Evolutionary conservation across 1,139 yeast species (phyloP), one percentile per base, ranked within the genome.

Genomic region (Suhomyces anneliseae): DNA sequence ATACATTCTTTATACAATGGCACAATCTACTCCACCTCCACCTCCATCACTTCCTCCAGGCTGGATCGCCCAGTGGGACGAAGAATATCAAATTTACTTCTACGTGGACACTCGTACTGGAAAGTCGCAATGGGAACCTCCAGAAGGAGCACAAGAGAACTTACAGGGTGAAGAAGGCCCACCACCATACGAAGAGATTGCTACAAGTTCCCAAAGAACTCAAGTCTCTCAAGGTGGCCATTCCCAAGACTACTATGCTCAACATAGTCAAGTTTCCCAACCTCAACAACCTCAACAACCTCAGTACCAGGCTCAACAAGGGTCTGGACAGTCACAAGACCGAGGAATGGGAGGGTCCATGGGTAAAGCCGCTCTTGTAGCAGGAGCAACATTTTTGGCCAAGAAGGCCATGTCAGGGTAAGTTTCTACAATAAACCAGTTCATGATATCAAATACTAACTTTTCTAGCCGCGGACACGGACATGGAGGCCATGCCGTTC

Each of bases 41-140:
- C 49, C 50, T 8, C 58, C 62, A 6, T 41, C 46, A 24, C 46
- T 64, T 32, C 70, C 70, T 6, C 50, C 51, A 5, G 70, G 68
- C 7, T 66, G 70, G 70, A 47, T 54, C 2, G 69, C 69, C 8
- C 60, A 60, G 44, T 66, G 65, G 65, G 69, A 66, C 43, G 62
- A 61, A 35, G 64, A 62, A 44, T 62, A 61, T 49, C 44, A 60
- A 42, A 46, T 53, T 34, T 65, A 54, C 46, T 66, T 55, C 49
- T 65, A 49, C 41, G 62, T 65, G 35, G 59, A 66, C 47, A 52
- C 54, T 19, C 40, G 43, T 15, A 62, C 66, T 4, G 63, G 65
- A 2, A 45, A 56, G 41, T 57, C 68, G 2, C 69, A 64, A 42
- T 66, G 67, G 62, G 56, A 53, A 35, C 35, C 43, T 7, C 56